Evolutionary conservation across 352 stramenopile species (phyloP).

Genomic region (Globisporangium perplexum): DNA sequence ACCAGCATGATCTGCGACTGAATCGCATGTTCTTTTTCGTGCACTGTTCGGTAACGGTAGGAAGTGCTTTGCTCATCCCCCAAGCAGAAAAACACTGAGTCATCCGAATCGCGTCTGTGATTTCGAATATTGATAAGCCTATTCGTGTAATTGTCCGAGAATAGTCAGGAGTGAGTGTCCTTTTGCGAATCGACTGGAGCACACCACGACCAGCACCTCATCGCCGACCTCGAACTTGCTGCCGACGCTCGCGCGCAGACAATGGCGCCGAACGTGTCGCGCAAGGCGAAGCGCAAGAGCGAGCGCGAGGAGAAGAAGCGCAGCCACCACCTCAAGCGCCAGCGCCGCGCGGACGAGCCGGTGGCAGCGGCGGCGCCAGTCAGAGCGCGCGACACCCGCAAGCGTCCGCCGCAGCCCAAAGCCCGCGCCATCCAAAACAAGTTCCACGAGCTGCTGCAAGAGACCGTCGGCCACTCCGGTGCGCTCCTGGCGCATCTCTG

Average conservation of each 20-base stretch:
- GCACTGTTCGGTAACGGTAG: too few relatives aligned
- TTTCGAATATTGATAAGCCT: too few relatives aligned
- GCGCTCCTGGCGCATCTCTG: slow-evolving; percentile 2
- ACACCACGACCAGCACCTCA: too few relatives aligned
- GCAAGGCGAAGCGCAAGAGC: slow-evolving; percentile 77
- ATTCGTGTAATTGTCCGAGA: too few relatives aligned
- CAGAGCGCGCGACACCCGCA: slow-evolving; percentile 2
- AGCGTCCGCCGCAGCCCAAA: slow-evolving; percentile 7
- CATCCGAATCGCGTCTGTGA: too few relatives aligned
- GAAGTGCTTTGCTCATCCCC: too few relatives aligned
- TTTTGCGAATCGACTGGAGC: too few relatives aligned
- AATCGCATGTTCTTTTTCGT: too few relatives aligned
- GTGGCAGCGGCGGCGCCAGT: not conserved
- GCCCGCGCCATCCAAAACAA: slow-evolving; percentile 47
- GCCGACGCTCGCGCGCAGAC: not conserved
- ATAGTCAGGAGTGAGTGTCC: too few relatives aligned
- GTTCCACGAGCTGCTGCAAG: slow-evolving; percentile 74
- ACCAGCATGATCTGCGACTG: too few relatives aligned
- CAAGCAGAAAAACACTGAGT: too few relatives aligned
- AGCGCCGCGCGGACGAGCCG: slow-evolving; percentile 19
- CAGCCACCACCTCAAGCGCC: slow-evolving; percentile 45
- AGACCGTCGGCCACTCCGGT: slow-evolving; percentile 43
- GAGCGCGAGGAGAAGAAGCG: slow-evolving; percentile 79
- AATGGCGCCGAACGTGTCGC: slow-evolving; percentile 30
- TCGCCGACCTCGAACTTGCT: too few relatives aligned